Evolutionary conservation across 495 filamentous ascomycete genomes (phyloP), one percentile per base, ranked within the genome.

Genomic region (Paragyromitra xinjiangensis): DNA sequence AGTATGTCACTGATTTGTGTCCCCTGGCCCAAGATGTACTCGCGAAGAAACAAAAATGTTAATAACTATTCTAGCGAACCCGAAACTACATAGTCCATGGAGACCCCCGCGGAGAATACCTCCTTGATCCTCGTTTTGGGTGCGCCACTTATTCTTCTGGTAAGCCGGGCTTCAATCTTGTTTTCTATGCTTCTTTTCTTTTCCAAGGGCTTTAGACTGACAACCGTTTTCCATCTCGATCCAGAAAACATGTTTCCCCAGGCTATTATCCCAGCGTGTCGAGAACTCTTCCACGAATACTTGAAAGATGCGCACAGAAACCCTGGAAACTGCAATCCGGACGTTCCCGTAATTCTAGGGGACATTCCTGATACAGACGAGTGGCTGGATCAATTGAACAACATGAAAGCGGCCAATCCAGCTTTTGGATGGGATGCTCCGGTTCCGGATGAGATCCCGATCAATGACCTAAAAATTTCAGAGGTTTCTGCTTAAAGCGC

Each of bases 71-170:
- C 48, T 68, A 81, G 74, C 65, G 80, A 39, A 71, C 77, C 16
- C 79, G 74, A 24, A 80, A 75, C 62, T 73, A 77, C 40, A 64
- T 82, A 26, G 56, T 80, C 14, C 64, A 78, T 44, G 53, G 63
- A 16, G 73, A 78, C 24, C 68, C 61, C 58, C 58, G 63, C 11
- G 81, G 78, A 11, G 71, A 74, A 34, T 69, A 77, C 6, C 64
- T 80, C 24, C 71, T 80, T 14, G 78, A 80, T 40, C 71, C 65
- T 42, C 70, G 78, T 14, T 80, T 77, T 63, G 78, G 78, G 9
- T 80, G 78, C 51, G 78, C 78, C 34, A 80, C 77, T 26, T 81
- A 78, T 56, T 80, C 78, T n/a, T 64, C 78, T 3, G 78, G 70
- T 71, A 71, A 64, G 77, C 34, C 19, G 42, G 53, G 40, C 8